Percentiles rank a stretch among this genome's conserved stretches.
Evolutionary conservation across 108 stramenopile species (phyloP).

Genomic region (Pseudonitzschia multistriata): DNA sequence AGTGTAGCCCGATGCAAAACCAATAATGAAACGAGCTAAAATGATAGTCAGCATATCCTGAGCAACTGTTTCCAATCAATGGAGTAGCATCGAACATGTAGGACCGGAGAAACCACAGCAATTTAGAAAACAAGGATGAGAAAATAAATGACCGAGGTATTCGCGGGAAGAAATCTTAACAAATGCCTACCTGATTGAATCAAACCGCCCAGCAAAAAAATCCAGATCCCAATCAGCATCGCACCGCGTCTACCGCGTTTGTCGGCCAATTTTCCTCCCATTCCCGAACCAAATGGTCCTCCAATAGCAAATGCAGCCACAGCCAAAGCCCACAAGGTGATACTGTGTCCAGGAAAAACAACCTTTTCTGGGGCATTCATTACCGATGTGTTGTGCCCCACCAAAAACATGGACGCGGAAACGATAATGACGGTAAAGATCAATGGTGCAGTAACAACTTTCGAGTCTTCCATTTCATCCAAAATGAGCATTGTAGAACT

Average conservation of each 20-base stretch:
- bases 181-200: not conserved
- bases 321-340: slow-evolving; percentile 60
- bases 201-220: slow-evolving; percentile 71
- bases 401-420: slow-evolving; percentile 71
- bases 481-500: slow-evolving; percentile 71
- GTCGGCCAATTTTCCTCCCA: slow-evolving; percentile 73
- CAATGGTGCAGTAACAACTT: slow-evolving; percentile 77
- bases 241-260: slow-evolving; percentile 71
- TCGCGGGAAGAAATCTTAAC: not conserved
- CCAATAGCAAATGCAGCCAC: slow-evolving; percentile 44
- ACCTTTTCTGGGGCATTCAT: slow-evolving; percentile 85
- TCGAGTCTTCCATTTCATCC: slow-evolving; percentile 83
- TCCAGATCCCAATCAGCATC: slow-evolving; percentile 68
- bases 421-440: slow-evolving; percentile 79
- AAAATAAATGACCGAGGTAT: not conserved
- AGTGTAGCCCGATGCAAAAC: slow-evolving; percentile 86
- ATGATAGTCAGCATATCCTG: slow-evolving; percentile 74
- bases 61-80: slow-evolving; percentile 59
- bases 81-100: not conserved
- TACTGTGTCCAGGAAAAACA: slow-evolving; percentile 82
- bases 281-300: slow-evolving; percentile 75
- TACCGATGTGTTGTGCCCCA: slow-evolving; percentile 81
- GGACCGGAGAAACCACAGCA: not conserved
- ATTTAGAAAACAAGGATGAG: not conserved
- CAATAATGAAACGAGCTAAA: slow-evolving; percentile 83